phyloP scores from a whole-genome alignment of 441 rosid species.

The Syzygium malaccense region DNA sequence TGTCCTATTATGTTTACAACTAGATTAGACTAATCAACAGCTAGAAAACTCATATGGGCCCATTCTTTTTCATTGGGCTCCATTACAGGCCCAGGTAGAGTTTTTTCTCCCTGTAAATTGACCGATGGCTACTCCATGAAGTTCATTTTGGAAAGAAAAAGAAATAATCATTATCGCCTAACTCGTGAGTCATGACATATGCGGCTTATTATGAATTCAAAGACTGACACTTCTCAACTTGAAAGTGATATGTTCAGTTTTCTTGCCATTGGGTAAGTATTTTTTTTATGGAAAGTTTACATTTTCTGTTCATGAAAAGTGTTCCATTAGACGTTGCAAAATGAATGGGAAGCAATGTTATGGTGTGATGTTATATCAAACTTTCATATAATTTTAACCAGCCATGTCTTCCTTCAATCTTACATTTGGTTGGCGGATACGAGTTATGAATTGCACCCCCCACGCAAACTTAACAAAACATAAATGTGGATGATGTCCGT shows the following conservation, averaged over 20 bases:
- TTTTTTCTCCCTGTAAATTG: background rate
- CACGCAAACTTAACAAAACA: fast-evolving
- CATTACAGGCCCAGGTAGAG: background rate
- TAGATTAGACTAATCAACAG: background rate
- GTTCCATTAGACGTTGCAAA: background rate
- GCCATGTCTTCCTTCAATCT: background rate
- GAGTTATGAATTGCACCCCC: background rate
- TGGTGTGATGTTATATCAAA: background rate
- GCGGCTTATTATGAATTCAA: background rate
- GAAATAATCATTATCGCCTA: background rate
- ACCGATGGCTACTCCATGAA: background rate
- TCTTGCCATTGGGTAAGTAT: background rate
- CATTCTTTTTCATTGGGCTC: background rate
- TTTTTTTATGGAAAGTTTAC: background rate
- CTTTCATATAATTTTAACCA: background rate
- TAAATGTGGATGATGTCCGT: background rate
- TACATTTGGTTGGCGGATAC: background rate
- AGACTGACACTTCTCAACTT: background rate
- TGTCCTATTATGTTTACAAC: background rate
- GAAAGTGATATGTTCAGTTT: background rate
- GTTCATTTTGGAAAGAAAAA: background rate
- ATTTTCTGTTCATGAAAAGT: background rate
- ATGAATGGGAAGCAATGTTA: background rate
- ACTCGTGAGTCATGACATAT: background rate
- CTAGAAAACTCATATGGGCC: background rate